Conservation (phyloP, 108 stramenopile genomes). For the Skeletonema menzelii region DNA sequence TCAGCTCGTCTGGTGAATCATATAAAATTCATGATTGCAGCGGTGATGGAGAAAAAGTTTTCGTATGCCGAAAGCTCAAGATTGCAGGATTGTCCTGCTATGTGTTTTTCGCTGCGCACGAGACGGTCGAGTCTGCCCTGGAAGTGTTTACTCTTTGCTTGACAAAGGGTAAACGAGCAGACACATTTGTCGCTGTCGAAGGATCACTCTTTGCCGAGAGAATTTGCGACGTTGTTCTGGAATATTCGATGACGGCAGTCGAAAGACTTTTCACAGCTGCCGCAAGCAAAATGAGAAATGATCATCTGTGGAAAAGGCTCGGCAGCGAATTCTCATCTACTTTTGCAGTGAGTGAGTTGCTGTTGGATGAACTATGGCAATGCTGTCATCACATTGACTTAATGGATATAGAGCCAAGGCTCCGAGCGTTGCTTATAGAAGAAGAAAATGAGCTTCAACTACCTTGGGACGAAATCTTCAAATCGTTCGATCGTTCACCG, state of each 20-base stretch:
- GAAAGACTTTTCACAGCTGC: conserved; percentile 15
- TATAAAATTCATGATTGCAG: conserved; percentile 26
- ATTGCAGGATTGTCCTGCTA: conserved; percentile 31
- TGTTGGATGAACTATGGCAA: conserved; percentile 20
- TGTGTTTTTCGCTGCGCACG: conserved; percentile 46
- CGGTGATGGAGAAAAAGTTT: conserved; percentile 15
- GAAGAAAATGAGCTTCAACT: conserved; percentile 23
- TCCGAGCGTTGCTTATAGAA: conserved; percentile 20
- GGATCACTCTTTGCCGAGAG: conserved; percentile 34
- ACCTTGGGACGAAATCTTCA: conserved; percentile 13
- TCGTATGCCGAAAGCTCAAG: conserved; percentile 18
- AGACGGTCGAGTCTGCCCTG: conserved; percentile 28
- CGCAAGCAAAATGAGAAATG: conserved; percentile 18
- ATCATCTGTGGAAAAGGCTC: conserved; percentile 29
- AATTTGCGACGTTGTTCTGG: conserved; percentile 27
- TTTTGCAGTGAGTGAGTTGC: not conserved
- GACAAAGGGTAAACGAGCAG: conserved; percentile 33
- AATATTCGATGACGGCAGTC: conserved; percentile 30
- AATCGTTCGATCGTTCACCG: not conserved
- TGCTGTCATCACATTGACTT: conserved; percentile 21
- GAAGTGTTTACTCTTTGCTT: conserved; percentile 39
- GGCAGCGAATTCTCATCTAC: conserved; percentile 10
- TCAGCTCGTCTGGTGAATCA: conserved; percentile 5
- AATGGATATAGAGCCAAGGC: conserved; percentile 19
- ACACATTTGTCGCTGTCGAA: conserved; percentile 30